phyloP scores from a whole-genome alignment of 2,329 filamentous ascomycete genomes.

The Bipolaris zeicola region DNA sequence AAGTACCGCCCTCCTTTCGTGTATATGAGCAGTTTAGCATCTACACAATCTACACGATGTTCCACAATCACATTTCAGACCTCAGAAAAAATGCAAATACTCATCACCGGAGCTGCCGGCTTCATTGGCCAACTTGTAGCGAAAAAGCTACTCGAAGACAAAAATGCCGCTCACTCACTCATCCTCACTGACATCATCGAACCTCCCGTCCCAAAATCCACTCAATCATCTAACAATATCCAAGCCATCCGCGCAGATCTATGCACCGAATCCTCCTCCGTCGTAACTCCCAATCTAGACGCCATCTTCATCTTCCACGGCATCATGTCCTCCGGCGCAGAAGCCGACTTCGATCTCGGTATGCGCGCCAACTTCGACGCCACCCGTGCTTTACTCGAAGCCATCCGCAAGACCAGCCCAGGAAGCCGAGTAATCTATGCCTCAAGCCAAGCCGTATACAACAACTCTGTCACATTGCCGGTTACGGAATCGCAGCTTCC shows the following conservation, averaged over 20 bases:
- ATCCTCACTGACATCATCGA: conserved; percentile 62
- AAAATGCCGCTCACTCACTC: conserved; percentile 50
- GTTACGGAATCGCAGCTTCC: conserved; percentile 51
- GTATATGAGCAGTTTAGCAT: conserved; percentile 9
- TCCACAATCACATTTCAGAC: background rate
- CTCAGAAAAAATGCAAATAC: conserved; percentile 46
- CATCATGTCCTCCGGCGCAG: conserved; percentile 67
- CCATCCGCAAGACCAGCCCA: conserved; percentile 55
- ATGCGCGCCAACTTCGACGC: conserved; percentile 64
- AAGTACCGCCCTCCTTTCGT: background rate
- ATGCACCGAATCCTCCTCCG: conserved; percentile 29
- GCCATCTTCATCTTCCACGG: conserved; percentile 63
- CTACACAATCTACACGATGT: background rate
- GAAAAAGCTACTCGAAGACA: conserved; percentile 57
- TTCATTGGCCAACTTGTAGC: conserved; percentile 66
- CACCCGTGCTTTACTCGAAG: conserved; percentile 58
- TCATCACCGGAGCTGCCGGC: conserved; percentile 66
- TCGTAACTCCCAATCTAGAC: conserved; percentile 19
- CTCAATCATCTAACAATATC: conserved; percentile 47
- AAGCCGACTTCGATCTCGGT: conserved; percentile 63
- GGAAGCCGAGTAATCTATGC: conserved; percentile 63
- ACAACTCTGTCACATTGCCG: conserved; percentile 53
- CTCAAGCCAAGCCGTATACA: conserved; percentile 65
- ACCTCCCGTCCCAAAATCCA: conserved; percentile 55
- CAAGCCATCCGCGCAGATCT: conserved; percentile 58